Base-by-base conservation (phyloP, 495 filamentous ascomycete species). In the Podospora fimiseda region DNA sequence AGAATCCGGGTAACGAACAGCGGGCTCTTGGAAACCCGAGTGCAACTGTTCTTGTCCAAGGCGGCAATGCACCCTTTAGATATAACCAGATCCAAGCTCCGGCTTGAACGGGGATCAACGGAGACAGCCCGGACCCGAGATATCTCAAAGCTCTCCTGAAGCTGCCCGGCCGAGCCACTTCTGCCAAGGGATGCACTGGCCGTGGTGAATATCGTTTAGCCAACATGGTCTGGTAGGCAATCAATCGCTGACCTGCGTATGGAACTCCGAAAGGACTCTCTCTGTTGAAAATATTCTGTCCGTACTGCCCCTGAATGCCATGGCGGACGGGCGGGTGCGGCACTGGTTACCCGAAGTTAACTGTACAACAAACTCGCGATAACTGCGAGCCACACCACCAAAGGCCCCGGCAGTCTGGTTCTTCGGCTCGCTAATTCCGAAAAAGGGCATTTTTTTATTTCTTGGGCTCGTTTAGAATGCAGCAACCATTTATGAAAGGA, bases 401-500 rank as follows among this genome's bases (percentile, higher is more conserved):
- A 13, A 43, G n/a, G 49, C 14, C 20, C 47, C 57, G 30, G 39
- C 37, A 38, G 41, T 15, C 23, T 43, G 38, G 51, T 46, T 48
- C 48, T 33, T 30, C 33, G 41, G 24, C 36, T 48, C 23, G 27
- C 30, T 43, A 39, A 22, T 43, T 41, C 48, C 30, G 27, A 14
- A 42, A 36, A 36, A 37, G 7, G 24, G 20, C 16, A 18, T 20
- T 27, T 7, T 40, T 42, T 36, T 18, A 21, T 13, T 23, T 22
- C 4, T 30, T n/a, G 33, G 21, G 23, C 15, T 50, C 24, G 23
- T 56, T 45, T 51, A 57, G 14, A 20, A 50, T 60, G 57, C 55
- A 65, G 55, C 55, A 52, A 57, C 55, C 48, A 19, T 59, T 59
- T 47, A 60, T 53, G 57, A 56, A 60, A 23, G 54, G 48, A 51